Conservation (phyloP, 257 asterid genomes). For the Avicennia marina region DNA sequence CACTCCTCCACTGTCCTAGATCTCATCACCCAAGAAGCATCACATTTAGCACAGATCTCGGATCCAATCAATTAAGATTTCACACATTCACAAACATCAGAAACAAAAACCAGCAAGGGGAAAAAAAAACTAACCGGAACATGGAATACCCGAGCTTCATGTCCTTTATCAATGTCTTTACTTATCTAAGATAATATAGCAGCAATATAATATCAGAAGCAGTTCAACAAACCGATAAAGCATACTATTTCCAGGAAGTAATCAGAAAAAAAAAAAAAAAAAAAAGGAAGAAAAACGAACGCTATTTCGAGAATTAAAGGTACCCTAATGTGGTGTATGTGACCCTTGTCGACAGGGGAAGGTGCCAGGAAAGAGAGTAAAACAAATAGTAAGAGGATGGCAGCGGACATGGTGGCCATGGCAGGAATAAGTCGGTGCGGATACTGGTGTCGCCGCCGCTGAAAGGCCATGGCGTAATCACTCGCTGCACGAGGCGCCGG, state of each 20-base stretch:
- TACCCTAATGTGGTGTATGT: conserved; percentile 32
- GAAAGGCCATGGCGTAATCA: conserved; percentile 61
- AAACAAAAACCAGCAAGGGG: background rate
- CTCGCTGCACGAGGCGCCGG: too few relatives aligned
- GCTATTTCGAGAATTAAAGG: conserved; percentile 16
- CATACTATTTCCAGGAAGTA: too few relatives aligned
- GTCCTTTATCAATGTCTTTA: conserved; percentile 28
- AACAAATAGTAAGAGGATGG: conserved; percentile 53
- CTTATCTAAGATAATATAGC: conserved; percentile 23
- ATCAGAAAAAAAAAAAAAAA: background rate
- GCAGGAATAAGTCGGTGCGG: conserved; percentile 56
- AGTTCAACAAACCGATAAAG: background rate
- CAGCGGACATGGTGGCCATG: conserved; percentile 44
- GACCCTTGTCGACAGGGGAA: conserved; percentile 52
- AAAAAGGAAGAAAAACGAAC: conserved; percentile 18
- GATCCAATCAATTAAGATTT: conserved; percentile 31
- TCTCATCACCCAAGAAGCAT: conserved; percentile 34
- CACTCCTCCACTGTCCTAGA: conserved; percentile 55
- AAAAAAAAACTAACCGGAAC: conserved; percentile 51
- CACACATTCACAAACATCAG: background rate
- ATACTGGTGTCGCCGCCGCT: conserved; percentile 75
- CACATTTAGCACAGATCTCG: conserved; percentile 33
- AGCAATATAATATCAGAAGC: conserved; percentile 13
- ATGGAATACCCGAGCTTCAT: conserved; percentile 24
- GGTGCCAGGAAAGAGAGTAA: conserved; percentile 69